phyloP scores from a whole-genome alignment of 2,329 filamentous ascomycete genomes.

The Stachybotrys chlorohalonatus region DNA sequence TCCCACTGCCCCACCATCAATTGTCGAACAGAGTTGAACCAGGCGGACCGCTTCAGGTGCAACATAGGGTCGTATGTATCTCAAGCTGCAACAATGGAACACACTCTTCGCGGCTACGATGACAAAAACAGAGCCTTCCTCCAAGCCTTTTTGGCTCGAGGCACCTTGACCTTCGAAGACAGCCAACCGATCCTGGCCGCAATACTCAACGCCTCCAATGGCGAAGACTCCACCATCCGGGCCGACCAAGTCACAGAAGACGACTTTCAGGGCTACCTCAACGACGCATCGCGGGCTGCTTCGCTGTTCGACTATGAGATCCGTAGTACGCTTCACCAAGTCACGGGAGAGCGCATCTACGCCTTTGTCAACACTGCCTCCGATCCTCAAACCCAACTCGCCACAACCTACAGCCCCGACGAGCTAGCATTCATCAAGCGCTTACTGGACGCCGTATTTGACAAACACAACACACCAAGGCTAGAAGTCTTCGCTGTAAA shows the following conservation, averaged over 20 bases:
- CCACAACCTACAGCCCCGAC: slow-evolving; percentile 69
- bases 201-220: slow-evolving; percentile 53
- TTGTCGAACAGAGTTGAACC: no score
- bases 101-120: slow-evolving; percentile 28
- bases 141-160: slow-evolving; percentile 75
- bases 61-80: not conserved
- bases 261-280: slow-evolving; percentile 60
- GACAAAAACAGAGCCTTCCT: slow-evolving; percentile 80
- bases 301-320: slow-evolving; percentile 84
- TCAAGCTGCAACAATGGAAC: slow-evolving; percentile 10
- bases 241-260: slow-evolving; percentile 58
- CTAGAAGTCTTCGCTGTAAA: slow-evolving; percentile 78
- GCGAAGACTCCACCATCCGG: slow-evolving; percentile 28
- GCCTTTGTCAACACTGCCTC: slow-evolving; percentile 82
- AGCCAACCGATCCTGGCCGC: slow-evolving; percentile 65
- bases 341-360: slow-evolving; percentile 57
- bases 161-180: slow-evolving; percentile 67
- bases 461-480: slow-evolving; percentile 70
- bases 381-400: slow-evolving; percentile 77
- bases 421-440: slow-evolving; percentile 88
- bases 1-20: no score
- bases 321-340: slow-evolving; percentile 63
- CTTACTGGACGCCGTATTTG: slow-evolving; percentile 85
- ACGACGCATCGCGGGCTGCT: slow-evolving; percentile 61
- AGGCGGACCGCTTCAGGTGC: not conserved